These are phyloP conservation scores for Plasmodium gallinaceum DNA, from an alignment of 169 alveolate genomes.

Conservation along the genomic window DNA sequence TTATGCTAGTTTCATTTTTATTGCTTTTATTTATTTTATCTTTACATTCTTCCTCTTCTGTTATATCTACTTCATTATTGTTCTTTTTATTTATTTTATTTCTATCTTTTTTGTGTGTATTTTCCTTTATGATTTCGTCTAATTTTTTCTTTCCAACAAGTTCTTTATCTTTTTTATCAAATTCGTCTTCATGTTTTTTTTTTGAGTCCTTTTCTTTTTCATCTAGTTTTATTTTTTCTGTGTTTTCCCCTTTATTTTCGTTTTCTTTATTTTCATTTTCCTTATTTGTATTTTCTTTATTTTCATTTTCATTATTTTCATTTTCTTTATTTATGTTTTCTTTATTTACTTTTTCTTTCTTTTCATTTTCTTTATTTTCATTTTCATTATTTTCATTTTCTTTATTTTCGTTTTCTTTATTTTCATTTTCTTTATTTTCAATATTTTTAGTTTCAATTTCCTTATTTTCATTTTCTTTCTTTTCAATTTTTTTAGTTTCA, in stretches of 20 bases:
- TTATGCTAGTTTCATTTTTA: neutral
- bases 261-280: neutral
- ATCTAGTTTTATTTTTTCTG: too few relatives aligned
- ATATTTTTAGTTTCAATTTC: too few relatives aligned
- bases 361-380: neutral
- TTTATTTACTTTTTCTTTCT: neutral
- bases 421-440: neutral
- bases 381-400: neutral
- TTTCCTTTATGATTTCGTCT: neutral
- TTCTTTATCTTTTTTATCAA: neutral
- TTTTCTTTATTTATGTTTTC: neutral
- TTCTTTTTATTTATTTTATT: neutral
- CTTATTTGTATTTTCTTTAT: neutral
- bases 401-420: neutral
- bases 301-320: neutral
- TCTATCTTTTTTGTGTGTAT: neutral
- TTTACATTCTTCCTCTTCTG: neutral
- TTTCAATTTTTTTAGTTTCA: neutral
- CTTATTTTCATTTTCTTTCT: too few relatives aligned
- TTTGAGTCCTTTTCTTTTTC: too few relatives aligned
- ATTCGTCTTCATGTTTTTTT: too few relatives aligned
- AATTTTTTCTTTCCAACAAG: neutral
- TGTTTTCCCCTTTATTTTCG: neutral
- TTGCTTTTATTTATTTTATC: neutral
- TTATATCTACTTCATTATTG: neutral